A percentile compares a stretch with the other conserved stretches of the same genome.
Evolutionary conservation across 306 rosid species (phyloP).

Genomic region (Cucurbita ficifolia): DNA sequence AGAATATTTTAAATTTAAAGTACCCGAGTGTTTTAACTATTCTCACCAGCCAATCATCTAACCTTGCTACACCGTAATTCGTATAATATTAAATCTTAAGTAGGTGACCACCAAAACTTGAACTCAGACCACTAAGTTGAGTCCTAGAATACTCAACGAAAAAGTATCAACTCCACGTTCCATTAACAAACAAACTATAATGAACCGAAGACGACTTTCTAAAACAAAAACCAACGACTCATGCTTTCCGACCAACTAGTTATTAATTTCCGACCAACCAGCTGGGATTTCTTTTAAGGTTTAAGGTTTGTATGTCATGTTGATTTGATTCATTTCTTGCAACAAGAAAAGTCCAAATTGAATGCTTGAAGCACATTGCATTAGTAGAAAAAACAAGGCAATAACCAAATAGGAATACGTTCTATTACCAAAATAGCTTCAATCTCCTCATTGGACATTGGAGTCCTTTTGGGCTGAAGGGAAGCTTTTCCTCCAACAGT

Average conservation of each 20-base stretch:
- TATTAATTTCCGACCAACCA: background rate
- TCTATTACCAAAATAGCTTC: constrained; percentile 79
- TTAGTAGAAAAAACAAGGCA: background rate
- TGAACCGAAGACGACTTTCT: background rate
- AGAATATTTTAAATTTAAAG: too few relatives aligned
- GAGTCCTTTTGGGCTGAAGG: constrained; percentile 86
- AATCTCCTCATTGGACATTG: constrained; percentile 67
- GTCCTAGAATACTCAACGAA: background rate
- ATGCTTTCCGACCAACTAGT: background rate
- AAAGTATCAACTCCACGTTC: background rate
- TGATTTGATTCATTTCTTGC: background rate
- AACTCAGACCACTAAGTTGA: too few relatives aligned
- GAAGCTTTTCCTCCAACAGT: constrained; percentile 83
- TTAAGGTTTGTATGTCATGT: background rate
- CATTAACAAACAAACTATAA: background rate
- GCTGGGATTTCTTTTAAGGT: background rate
- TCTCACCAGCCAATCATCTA: background rate
- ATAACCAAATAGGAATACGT: background rate
- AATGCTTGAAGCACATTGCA: background rate
- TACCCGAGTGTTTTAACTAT: too few relatives aligned
- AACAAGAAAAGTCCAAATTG: background rate
- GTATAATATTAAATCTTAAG: too few relatives aligned
- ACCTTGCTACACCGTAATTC: background rate
- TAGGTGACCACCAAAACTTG: too few relatives aligned
- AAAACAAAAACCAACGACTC: background rate